Evolutionary conservation across 495 filamentous ascomycete species (phyloP).

Genomic region (Corynascus novoguineensis): DNA sequence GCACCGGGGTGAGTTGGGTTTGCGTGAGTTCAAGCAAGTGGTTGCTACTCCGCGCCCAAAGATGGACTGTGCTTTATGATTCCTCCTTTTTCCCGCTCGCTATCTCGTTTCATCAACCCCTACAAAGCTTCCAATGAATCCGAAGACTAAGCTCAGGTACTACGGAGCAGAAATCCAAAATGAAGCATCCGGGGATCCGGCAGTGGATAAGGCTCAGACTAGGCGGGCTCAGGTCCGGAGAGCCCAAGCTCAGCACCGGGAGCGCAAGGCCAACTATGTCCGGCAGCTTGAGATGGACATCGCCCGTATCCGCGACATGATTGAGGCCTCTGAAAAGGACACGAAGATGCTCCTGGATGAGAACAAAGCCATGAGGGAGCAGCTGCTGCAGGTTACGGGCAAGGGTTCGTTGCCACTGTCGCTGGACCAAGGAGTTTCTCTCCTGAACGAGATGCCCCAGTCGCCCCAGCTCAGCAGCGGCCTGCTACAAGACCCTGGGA

Average conservation of each 20-base stretch:
- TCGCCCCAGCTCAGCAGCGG: constrained; percentile 5
- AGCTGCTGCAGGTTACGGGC: neutral
- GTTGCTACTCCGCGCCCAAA: neutral
- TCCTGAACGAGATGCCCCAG: neutral
- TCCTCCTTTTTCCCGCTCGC: neutral
- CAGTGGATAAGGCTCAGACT: constrained; percentile 32
- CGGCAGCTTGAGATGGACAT: constrained; percentile 47
- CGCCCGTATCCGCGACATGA: constrained; percentile 39
- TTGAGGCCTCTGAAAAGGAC: constrained; percentile 33
- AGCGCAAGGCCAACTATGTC: constrained; percentile 49
- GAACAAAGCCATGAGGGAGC: constrained; percentile 29
- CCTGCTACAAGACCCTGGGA: constrained; percentile 9
- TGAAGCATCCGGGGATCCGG: neutral
- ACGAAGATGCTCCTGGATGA: constrained; percentile 29
- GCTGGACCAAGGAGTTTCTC: constrained; percentile 1
- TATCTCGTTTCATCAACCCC: neutral
- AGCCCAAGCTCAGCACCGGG: constrained; percentile 48
- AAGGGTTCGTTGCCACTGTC: neutral
- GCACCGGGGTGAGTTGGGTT: neutral
- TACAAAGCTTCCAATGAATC: neutral
- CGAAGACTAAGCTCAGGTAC: constrained; percentile 4
- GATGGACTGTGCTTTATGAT: neutral
- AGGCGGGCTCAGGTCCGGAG: constrained; percentile 46
- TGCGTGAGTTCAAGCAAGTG: neutral
- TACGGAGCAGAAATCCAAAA: neutral